Evolutionary conservation across 257 asterid species (phyloP).

Genomic region (Gentiana straminea): DNA sequence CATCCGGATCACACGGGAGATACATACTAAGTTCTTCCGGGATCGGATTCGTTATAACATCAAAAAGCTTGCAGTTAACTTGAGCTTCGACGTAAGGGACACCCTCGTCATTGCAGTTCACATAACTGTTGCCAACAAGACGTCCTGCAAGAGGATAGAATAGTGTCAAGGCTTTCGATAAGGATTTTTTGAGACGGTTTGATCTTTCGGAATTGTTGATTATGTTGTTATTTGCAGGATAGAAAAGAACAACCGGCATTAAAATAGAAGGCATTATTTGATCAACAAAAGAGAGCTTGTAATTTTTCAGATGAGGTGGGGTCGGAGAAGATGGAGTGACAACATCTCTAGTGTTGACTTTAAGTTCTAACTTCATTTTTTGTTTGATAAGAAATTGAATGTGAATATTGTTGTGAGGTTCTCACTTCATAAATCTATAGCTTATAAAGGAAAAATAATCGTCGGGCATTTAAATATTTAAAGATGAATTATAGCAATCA

Average conservation of each 20-base stretch:
- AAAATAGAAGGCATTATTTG: constrained; percentile 16
- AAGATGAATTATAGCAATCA: too few relatives aligned
- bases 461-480: too few relatives aligned
- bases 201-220: neutral
- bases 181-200: constrained; percentile 9
- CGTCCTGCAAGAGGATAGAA: constrained; percentile 25
- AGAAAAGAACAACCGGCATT: constrained; percentile 19
- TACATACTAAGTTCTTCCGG: neutral
- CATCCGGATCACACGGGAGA: constrained; percentile 5
- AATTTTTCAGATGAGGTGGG: constrained; percentile 11
- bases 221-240: neutral
- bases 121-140: constrained; percentile 6
- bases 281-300: constrained; percentile 16
- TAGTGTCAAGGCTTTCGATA: constrained; percentile 12
- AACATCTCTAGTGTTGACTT: constrained; percentile 7
- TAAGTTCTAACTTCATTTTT: neutral
- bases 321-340: constrained; percentile 18
- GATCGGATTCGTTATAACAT: neutral
- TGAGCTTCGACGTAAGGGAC: constrained; percentile 12
- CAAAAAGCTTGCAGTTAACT: constrained; percentile 1
- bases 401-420: too few relatives aligned
- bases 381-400: too few relatives aligned
- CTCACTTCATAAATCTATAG: too few relatives aligned
- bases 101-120: constrained; percentile 23
- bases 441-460: too few relatives aligned